Evolutionary conservation across 352 stramenopile genomes (phyloP), one percentile per base, ranked within the genome.

Genomic region (Phytophthora meadii): DNA sequence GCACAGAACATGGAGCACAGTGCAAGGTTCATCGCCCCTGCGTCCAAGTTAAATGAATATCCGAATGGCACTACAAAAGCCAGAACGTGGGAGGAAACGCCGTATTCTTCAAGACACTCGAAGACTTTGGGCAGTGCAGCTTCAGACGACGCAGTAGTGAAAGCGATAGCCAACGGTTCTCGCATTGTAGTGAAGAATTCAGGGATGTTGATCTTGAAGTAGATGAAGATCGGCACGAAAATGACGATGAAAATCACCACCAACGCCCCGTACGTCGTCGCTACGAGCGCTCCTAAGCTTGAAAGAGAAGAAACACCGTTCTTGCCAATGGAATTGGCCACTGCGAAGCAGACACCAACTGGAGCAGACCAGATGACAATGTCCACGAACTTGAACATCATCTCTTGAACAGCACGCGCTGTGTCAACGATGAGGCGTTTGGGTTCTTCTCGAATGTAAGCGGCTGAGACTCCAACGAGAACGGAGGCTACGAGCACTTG

Each of bases 31-130:
- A 84, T 40, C 8, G 76, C 74, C 19, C 59, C 70, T 11, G 58
- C 76, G 19, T 84, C 76, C n/a, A 81, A 39, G 66, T 84, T 84
- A 61, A 84, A 81, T 61, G 76, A 84, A 61, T 81, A 84, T 24
- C 76, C 76, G 55, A 81, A 81, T 0, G 72, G 72, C 24, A 84
- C 72, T 5, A 84, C 72, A 39, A 84, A 81, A 1, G 61, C 65
- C 41, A 65, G 68, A 28, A 84, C 70, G 51, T 81, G 68, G 15
- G 65, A 56, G 1, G 68, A 68, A 10, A 84, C 76, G 27, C 76
- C 76, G 60, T 77, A 84, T 17, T 65, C 64, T 28, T 76, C 69
- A 11, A 84, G 70, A 9, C 54, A 46, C 40, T 84, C 76, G 30
- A 84, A 81, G 5, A 79, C 72, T 54, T 79, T 79, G 12, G 76